Evolutionary conservation across 192 early-diverging fungal genomes (phyloP).

Genomic region (Podila verticillata): DNA sequence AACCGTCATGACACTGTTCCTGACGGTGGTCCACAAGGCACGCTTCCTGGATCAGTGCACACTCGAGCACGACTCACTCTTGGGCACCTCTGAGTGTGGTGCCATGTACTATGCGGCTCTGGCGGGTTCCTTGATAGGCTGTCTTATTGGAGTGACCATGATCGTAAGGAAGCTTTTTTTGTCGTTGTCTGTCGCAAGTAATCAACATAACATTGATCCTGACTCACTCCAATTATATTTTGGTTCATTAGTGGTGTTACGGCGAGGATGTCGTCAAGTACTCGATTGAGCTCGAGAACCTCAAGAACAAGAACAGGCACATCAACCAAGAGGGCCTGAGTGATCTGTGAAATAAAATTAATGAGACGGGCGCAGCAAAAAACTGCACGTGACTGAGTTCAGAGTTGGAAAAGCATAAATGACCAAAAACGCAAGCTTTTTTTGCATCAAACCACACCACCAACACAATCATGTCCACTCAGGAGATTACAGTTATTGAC

Average conservation of each 20-base stretch:
- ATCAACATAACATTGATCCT: background rate
- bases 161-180: slow-evolving; percentile 22
- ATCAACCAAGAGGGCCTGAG: background rate
- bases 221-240: background rate
- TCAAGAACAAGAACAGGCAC: slow-evolving; percentile 12
- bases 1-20: slow-evolving; percentile 26
- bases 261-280: slow-evolving; percentile 42
- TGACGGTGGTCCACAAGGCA: slow-evolving; percentile 30
- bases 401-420: background rate
- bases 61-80: slow-evolving; percentile 11
- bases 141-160: slow-evolving; percentile 40
- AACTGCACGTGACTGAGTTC: background rate
- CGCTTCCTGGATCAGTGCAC: slow-evolving; percentile 24
- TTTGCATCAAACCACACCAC: background rate
- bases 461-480: background rate
- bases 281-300: slow-evolving; percentile 20
- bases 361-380: too few relatives aligned
- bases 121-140: slow-evolving; percentile 34
- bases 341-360: too few relatives aligned
- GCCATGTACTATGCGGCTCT: slow-evolving; percentile 41
- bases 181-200: background rate
- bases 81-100: slow-evolving; percentile 17
- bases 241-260: slow-evolving; percentile 32
- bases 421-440: too few relatives aligned
- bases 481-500: background rate